These are phyloP conservation scores for Phytophthora pseudosyringae DNA, from an alignment of 352 stramenopile genomes.

Conservation along the genomic window DNA sequence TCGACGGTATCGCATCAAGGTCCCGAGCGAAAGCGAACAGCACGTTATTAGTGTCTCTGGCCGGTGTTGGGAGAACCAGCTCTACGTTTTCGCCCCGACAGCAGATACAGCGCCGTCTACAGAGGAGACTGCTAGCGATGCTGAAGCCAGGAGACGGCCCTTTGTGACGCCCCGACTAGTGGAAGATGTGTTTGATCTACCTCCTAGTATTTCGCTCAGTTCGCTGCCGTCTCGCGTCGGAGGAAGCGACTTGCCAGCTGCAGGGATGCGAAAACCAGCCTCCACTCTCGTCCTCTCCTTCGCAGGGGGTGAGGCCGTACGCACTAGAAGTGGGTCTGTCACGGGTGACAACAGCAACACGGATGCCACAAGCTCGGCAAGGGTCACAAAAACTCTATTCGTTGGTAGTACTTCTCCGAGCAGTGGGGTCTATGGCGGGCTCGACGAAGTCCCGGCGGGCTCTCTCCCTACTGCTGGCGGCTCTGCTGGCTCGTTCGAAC, in stretches of 20 bases:
- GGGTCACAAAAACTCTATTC: slow-evolving; percentile 37
- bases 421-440: slow-evolving; percentile 27
- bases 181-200: slow-evolving; percentile 80
- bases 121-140: neutral
- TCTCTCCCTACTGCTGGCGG: neutral
- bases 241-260: slow-evolving; percentile 22
- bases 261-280: slow-evolving; percentile 54
- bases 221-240: slow-evolving; percentile 22
- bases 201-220: slow-evolving; percentile 49
- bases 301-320: slow-evolving; percentile 20
- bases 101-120: neutral
- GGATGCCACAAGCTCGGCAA: slow-evolving; percentile 20
- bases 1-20: slow-evolving; percentile 62
- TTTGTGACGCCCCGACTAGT: slow-evolving; percentile 29
- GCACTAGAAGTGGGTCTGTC: slow-evolving; percentile 1
- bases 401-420: slow-evolving; percentile 55
- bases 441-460: slow-evolving; percentile 18
- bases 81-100: slow-evolving; percentile 66
- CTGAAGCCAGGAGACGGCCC: slow-evolving; percentile 10
- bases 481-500: slow-evolving; percentile 58
- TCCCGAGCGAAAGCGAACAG: slow-evolving; percentile 77
- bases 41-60: slow-evolving; percentile 62
- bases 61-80: slow-evolving; percentile 80
- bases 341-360: neutral
- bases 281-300: slow-evolving; percentile 58